Conservation (phyloP, 331 rosid species). For the Rhamnella rubrinervis region DNA sequence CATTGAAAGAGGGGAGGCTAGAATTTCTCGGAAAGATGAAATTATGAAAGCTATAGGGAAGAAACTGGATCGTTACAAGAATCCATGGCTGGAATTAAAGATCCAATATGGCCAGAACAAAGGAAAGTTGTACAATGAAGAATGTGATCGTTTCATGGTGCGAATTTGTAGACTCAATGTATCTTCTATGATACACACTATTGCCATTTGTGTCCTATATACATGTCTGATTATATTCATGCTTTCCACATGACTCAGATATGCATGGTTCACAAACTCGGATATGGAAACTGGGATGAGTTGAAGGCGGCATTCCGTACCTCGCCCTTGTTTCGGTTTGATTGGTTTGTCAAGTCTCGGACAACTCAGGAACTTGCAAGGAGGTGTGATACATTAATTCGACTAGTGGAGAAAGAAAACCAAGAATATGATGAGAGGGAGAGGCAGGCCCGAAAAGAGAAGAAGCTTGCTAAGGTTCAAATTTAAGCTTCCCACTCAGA, state of each 20-base stretch:
- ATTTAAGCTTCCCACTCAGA: neutral
- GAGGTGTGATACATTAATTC: conserved; percentile 92
- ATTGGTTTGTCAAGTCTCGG: conserved; percentile 99
- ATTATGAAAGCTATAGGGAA: conserved; percentile 99
- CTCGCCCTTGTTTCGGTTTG: conserved; percentile 94
- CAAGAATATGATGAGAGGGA: conserved; percentile 96
- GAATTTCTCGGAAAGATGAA: conserved; percentile 95
- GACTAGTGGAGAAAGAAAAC: conserved; percentile 97
- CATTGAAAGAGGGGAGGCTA: conserved; percentile 97
- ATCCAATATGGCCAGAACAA: conserved; percentile 97
- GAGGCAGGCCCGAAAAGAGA: conserved; percentile 98
- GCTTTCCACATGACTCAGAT: conserved; percentile 46
- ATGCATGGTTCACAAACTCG: conserved; percentile 98
- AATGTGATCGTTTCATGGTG: conserved; percentile 98
- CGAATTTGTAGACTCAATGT: neutral
- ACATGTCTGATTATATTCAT: conserved; percentile 6
- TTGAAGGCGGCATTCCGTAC: conserved; percentile 97
- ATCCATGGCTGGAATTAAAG: conserved; percentile 96
- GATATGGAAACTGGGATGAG: conserved; percentile 99
- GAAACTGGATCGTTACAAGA: conserved; percentile 95
- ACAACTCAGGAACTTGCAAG: conserved; percentile 96
- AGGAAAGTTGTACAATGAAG: conserved; percentile 96
- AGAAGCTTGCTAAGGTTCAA: conserved; percentile 93
- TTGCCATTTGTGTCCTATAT: neutral
- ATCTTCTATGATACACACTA: neutral